These are phyloP conservation scores for Paracoccidioides brasiliensis DNA, from an alignment of 2,329 filamentous ascomycete species.

Conservation along the genomic window DNA sequence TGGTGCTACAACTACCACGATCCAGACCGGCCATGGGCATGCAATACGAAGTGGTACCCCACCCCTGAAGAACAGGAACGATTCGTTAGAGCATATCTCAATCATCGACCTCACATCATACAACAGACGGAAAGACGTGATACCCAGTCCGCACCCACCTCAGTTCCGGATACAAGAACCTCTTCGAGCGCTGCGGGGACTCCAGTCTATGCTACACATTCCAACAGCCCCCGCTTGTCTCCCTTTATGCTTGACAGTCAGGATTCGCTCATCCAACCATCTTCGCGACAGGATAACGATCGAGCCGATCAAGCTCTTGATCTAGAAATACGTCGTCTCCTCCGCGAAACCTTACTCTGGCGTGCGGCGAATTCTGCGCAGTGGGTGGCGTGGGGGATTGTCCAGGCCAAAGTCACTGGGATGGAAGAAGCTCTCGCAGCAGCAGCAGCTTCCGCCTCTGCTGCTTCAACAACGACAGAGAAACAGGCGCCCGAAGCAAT, in stretches of 20 bases:
- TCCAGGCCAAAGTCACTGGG: slow-evolving; percentile 78
- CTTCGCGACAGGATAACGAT: slow-evolving; percentile 44
- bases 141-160: slow-evolving; percentile 33
- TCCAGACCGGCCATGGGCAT: slow-evolving; percentile 48
- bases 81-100: slow-evolving; percentile 76
- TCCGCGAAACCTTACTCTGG: slow-evolving; percentile 75
- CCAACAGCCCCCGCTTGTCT: slow-evolving; percentile 29
- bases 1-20: slow-evolving; percentile 98
- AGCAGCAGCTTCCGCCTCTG: neutral
- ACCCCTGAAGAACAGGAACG: slow-evolving; percentile 66
- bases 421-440: slow-evolving; percentile 38
- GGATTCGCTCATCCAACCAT: slow-evolving; percentile 38
- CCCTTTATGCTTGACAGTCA: slow-evolving; percentile 73
- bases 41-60: slow-evolving; percentile 60
- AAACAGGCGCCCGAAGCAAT: slow-evolving; percentile 6
- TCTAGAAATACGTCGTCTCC: slow-evolving; percentile 52
- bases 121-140: slow-evolving; percentile 16
- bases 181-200: slow-evolving; percentile 4
- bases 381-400: slow-evolving; percentile 94
- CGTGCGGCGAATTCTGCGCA: slow-evolving; percentile 72
- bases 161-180: slow-evolving; percentile 35
- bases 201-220: slow-evolving; percentile 18
- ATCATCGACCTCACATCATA: slow-evolving; percentile 52
- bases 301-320: slow-evolving; percentile 53
- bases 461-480: slow-evolving; percentile 11